phyloP scores from a whole-genome alignment of 148 eudicot species.

The Hydrangea macrophylla region DNA sequence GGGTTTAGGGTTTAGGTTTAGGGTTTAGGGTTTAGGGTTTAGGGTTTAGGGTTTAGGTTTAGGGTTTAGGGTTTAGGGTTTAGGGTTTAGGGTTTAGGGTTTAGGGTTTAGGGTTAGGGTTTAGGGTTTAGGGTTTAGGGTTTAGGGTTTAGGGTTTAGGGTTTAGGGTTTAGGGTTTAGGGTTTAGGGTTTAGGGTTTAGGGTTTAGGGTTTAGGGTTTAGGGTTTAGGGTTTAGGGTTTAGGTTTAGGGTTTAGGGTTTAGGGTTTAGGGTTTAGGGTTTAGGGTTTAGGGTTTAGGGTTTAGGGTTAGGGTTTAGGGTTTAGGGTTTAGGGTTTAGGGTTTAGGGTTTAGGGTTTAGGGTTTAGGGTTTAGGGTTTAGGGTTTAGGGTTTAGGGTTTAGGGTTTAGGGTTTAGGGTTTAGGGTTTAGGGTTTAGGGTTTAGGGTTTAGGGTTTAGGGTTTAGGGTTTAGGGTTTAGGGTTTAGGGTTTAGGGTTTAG shows the following conservation, averaged over 20 bases:
- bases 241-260: constrained; percentile 6
- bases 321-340: constrained; percentile 17
- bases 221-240: constrained; percentile 3
- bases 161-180: constrained; percentile 4
- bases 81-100: constrained; percentile 3
- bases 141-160: constrained; percentile 5
- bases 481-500: constrained; percentile 4
- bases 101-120: constrained; percentile 8
- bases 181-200: constrained; percentile 8
- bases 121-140: not conserved
- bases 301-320: constrained; percentile 16
- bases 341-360: constrained; percentile 16
- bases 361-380: constrained; percentile 13
- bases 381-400: constrained; percentile 14
- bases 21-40: not conserved
- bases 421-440: constrained; percentile 23
- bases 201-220: constrained; percentile 9
- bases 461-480: constrained; percentile 20
- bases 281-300: constrained; percentile 17
- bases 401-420: constrained; percentile 22
- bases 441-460: constrained; percentile 9
- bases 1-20: not conserved
- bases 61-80: not conserved
- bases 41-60: constrained; percentile 5
- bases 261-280: constrained; percentile 12